Evolutionary conservation across 176 grass and related monocot species (phyloP).

Genomic region (Paspalum notatum): DNA sequence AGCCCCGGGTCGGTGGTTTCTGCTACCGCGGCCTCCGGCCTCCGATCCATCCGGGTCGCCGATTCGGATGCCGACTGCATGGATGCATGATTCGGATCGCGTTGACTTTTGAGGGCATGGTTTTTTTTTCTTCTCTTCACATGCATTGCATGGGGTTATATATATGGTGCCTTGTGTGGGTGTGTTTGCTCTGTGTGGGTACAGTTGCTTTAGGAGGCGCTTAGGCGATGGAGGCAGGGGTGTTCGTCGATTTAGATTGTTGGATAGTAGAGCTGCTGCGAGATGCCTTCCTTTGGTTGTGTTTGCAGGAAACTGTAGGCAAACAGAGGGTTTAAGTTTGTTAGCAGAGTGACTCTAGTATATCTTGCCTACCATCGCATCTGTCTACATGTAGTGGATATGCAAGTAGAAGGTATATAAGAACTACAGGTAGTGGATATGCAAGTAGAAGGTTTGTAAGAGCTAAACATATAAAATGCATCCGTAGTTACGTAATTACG

Average conservation of each 20-base stretch:
- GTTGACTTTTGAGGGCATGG: neutral
- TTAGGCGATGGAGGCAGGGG: too few species aligned
- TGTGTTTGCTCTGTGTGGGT: too few species aligned
- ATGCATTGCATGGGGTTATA: neutral
- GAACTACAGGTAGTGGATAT: neutral
- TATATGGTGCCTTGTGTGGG: too few species aligned
- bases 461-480: conserved; percentile 8
- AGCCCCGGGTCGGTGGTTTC: neutral
- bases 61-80: neutral
- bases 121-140: neutral
- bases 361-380: neutral
- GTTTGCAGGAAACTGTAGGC: neutral
- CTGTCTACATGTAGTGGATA: neutral
- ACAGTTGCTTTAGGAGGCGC: too few species aligned
- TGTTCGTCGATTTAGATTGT: too few species aligned
- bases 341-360: neutral
- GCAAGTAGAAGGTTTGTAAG: neutral
- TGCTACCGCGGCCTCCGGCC: neutral
- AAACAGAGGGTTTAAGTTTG: neutral
- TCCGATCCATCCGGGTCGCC: neutral
- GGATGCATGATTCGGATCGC: neutral
- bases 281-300: too few species aligned
- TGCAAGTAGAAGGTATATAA: neutral
- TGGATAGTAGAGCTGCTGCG: too few species aligned
- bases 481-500: neutral